Percentiles rank a stretch among this genome's conserved stretches.
phyloP scores from a whole-genome alignment of 1,284 basidiomycete genomes.

The Cystobasidium pallidum region DNA sequence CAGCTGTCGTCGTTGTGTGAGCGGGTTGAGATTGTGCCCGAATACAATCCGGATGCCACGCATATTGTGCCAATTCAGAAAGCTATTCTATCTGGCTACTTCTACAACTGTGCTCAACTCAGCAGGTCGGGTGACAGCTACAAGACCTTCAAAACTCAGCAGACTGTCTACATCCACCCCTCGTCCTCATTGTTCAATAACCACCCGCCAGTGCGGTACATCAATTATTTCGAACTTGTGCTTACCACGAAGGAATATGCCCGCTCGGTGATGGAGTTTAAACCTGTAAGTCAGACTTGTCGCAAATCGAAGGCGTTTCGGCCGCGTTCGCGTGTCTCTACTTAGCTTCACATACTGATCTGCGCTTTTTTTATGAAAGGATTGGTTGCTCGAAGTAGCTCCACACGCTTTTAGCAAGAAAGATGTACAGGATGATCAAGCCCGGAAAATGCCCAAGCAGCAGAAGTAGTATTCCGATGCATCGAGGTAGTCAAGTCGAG shows the following conservation, averaged over 20 bases:
- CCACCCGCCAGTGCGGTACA: slow-evolving; percentile 86
- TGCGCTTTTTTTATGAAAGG: background rate
- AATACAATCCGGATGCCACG: slow-evolving; percentile 77
- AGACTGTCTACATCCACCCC: slow-evolving; percentile 95
- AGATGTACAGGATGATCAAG: slow-evolving; percentile 36
- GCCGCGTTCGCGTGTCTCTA: background rate
- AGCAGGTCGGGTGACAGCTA: slow-evolving; percentile 54
- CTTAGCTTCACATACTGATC: background rate
- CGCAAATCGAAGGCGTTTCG: background rate
- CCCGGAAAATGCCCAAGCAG: slow-evolving; percentile 44
- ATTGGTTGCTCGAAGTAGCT: slow-evolving; percentile 45
- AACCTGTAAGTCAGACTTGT: slow-evolving; percentile 66
- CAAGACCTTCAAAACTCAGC: slow-evolving; percentile 51
- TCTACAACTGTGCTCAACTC: slow-evolving; percentile 54
- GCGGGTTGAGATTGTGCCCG: slow-evolving; percentile 89
- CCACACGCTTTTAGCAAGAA: slow-evolving; percentile 45
- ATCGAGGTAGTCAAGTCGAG: no score
- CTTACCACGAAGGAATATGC: slow-evolving; percentile 64
- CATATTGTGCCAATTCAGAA: slow-evolving; percentile 93
- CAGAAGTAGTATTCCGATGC: slow-evolving; percentile 23
- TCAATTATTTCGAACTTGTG: slow-evolving; percentile 90
- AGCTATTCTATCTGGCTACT: slow-evolving; percentile 87
- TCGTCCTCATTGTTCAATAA: slow-evolving; percentile 92
- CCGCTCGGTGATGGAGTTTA: slow-evolving; percentile 96
- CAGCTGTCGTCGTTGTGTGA: slow-evolving; percentile 94